Evolutionary conservation across 2,329 filamentous ascomycete genomes (phyloP).

Genomic region (Penicillium sp.): DNA sequence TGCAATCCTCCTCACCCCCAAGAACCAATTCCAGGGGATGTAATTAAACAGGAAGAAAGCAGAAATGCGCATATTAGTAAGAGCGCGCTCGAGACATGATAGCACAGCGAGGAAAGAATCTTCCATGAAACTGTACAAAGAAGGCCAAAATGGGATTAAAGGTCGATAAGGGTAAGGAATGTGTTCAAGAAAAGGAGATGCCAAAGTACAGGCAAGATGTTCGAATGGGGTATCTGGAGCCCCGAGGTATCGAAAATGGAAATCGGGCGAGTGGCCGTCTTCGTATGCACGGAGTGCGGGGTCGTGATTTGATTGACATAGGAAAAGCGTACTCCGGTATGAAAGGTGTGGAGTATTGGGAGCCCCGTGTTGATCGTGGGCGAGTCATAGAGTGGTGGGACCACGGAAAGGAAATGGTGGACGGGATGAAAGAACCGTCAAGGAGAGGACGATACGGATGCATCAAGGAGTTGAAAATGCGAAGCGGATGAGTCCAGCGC

Average conservation of each 20-base stretch:
- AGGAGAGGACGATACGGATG: conserved; percentile 21
- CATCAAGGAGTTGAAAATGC: conserved; percentile 11
- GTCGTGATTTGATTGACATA: conserved; percentile 18
- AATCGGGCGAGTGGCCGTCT: conserved; percentile 8
- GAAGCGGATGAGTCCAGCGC: conserved; percentile 9
- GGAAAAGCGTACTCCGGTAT: conserved; percentile 13
- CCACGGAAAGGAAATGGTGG: conserved; percentile 11
- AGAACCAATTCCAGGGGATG: conserved; percentile 2
- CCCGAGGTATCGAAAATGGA: conserved; percentile 1
- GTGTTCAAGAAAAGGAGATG: conserved; percentile 8
- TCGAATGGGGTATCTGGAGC: conserved; percentile 6
- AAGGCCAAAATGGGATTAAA: conserved; percentile 32
- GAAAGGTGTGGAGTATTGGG: not conserved
- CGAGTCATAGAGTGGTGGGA: conserved; percentile 23
- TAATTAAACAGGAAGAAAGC: conserved; percentile 3
- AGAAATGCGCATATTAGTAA: not conserved
- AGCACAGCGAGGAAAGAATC: conserved; percentile 25
- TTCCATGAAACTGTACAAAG: conserved; percentile 32
- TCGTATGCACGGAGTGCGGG: conserved; percentile 10
- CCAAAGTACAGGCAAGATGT: conserved; percentile 9
- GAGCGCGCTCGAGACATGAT: conserved; percentile 27
- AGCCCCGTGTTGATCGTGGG: conserved; percentile 12
- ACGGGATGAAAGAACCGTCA: conserved; percentile 8
- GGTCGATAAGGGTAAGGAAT: conserved; percentile 25
- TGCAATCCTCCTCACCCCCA: conserved; percentile 5